Percentiles rank a stretch among this genome's conserved stretches.
These are phyloP conservation scores for Apiospora arundinis DNA, from an alignment of 2,329 filamentous ascomycete species.

Conservation along the genomic window DNA sequence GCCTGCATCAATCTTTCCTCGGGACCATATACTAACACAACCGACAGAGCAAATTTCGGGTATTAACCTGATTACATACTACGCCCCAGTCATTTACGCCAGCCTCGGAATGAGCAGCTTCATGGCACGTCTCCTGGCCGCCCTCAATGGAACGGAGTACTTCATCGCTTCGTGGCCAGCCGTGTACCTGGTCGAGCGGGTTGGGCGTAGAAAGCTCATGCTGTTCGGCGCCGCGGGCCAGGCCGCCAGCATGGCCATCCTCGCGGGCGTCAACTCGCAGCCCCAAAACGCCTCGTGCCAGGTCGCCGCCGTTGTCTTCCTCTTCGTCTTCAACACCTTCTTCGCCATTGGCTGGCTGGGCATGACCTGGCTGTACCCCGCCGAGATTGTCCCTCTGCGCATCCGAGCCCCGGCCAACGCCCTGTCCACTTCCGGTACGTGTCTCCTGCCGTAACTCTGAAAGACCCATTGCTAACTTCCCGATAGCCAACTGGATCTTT, in stretches of 20 bases:
- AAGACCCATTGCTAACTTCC: conserved; percentile 30
- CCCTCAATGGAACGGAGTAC: conserved; percentile 57
- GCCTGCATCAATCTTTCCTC: background rate
- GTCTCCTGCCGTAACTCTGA: conserved; percentile 18
- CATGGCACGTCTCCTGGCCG: conserved; percentile 62
- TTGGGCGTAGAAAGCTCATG: conserved; percentile 75
- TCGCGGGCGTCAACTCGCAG: conserved; percentile 51
- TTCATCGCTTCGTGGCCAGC: conserved; percentile 64
- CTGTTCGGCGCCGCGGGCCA: conserved; percentile 70
- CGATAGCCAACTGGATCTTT: conserved; percentile 64
- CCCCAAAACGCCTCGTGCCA: conserved; percentile 34
- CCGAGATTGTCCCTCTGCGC: conserved; percentile 59
- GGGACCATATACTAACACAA: conserved; percentile 49
- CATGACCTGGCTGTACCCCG: conserved; percentile 65
- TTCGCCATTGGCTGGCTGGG: conserved; percentile 60
- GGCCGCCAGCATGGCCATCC: conserved; percentile 70
- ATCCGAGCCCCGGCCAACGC: conserved; percentile 65
- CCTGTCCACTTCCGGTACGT: conserved; percentile 47
- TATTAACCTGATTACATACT: conserved; percentile 52
- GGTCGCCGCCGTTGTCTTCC: conserved; percentile 44
- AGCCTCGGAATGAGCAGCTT: conserved; percentile 58
- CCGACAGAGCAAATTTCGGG: conserved; percentile 50
- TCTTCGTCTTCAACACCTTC: conserved; percentile 61
- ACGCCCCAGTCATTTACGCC: conserved; percentile 56
- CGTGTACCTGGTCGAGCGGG: conserved; percentile 67